Percentiles rank a stretch among this genome's conserved stretches.
Evolutionary conservation across 2,329 filamentous ascomycete species (phyloP).

Genomic region (Cytospora paraplurivora): DNA sequence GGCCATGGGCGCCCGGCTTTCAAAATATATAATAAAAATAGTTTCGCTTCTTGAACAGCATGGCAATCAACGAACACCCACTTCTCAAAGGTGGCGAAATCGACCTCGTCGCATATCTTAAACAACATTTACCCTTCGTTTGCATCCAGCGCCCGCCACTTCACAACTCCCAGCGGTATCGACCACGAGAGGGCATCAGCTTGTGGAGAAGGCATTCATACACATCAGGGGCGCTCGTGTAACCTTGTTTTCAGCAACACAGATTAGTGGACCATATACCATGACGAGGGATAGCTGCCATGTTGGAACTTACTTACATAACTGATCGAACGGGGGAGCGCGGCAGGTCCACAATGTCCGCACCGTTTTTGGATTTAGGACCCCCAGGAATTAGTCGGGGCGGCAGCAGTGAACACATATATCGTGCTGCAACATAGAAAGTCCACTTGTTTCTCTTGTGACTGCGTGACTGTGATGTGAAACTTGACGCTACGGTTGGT

Average conservation of each 20-base stretch:
- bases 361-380: slow-evolving; percentile 11
- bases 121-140: slow-evolving; percentile 18
- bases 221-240: slow-evolving; percentile 7
- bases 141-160: slow-evolving; percentile 12
- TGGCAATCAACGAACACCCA: slow-evolving; percentile 1
- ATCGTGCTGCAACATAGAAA: not conserved
- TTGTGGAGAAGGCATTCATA: not conserved
- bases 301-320: slow-evolving; percentile 18
- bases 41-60: slow-evolving; percentile 19
- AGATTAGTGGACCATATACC: slow-evolving; percentile 20
- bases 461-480: not conserved
- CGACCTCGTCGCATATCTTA: slow-evolving; percentile 4
- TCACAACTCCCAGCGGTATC: not conserved
- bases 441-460: not conserved
- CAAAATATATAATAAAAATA: not conserved
- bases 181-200: not conserved
- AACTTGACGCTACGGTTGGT: not conserved
- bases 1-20: not conserved
- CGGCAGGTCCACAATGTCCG: not conserved
- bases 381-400: slow-evolving; percentile 6
- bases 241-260: slow-evolving; percentile 13
- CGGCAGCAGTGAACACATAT: slow-evolving; percentile 11
- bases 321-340: slow-evolving; percentile 6
- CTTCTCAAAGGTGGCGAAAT: not conserved
- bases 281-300: slow-evolving; percentile 13